phyloP scores from a whole-genome alignment of 768 basidiomycete genomes.

The Russula foetens region DNA sequence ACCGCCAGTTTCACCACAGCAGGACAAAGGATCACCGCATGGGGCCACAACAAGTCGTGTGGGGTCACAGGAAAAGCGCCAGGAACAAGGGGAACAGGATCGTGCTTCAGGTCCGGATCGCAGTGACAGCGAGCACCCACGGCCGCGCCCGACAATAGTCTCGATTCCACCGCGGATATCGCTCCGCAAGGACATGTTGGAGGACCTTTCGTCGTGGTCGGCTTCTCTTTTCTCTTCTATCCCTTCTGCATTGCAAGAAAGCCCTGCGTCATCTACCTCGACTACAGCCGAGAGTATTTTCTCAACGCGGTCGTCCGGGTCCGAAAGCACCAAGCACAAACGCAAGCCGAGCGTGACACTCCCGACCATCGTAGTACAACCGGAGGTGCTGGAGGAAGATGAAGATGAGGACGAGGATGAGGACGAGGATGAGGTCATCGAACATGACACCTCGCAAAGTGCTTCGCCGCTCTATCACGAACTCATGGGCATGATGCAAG shows the following conservation, averaged over 20 bases:
- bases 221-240: conserved; percentile 19
- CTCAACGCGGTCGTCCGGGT: neutral
- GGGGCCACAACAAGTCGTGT: neutral
- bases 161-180: conserved; percentile 19
- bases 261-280: neutral
- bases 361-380: conserved; percentile 8
- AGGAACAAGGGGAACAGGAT: neutral
- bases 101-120: neutral
- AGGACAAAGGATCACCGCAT: neutral
- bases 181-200: conserved; percentile 17
- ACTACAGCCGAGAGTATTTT: neutral
- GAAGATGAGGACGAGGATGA: conserved; percentile 1
- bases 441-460: conserved; percentile 1
- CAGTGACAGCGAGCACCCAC: neutral
- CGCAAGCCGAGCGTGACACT: conserved; percentile 5
- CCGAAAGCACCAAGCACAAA: neutral
- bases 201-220: conserved; percentile 20
- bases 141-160: neutral
- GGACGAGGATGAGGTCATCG: neutral
- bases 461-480: conserved; percentile 19
- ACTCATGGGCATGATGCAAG: conserved; percentile 22
- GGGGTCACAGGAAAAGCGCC: neutral
- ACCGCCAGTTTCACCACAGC: neutral
- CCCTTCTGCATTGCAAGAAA: conserved; percentile 6
- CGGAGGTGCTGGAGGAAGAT: conserved; percentile 1